Conservation (phyloP, 768 basidiomycete species). For the Auricularia cornea region DNA sequence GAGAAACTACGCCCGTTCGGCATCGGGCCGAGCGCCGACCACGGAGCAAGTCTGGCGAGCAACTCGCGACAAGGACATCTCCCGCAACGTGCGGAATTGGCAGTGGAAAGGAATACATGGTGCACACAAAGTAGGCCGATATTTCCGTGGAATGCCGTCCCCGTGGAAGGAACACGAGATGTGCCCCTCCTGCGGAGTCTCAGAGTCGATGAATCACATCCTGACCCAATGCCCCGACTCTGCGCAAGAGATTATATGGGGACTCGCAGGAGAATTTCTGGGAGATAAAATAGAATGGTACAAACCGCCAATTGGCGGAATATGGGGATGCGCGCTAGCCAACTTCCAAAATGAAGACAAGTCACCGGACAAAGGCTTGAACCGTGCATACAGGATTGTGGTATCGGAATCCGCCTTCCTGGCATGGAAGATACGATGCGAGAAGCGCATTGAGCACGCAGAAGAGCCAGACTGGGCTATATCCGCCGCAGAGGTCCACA, state of each 20-base stretch:
- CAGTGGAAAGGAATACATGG: constrained; percentile 15
- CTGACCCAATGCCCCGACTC: constrained; percentile 12
- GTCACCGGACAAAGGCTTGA: not conserved
- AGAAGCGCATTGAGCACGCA: not conserved
- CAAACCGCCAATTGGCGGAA: not conserved
- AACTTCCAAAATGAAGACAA: not conserved
- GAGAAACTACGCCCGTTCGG: not conserved
- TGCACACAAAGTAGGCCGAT: constrained; percentile 12
- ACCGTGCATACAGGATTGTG: not conserved
- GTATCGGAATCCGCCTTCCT: not conserved
- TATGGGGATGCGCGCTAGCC: not conserved
- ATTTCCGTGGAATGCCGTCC: constrained; percentile 4
- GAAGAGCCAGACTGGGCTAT: not conserved
- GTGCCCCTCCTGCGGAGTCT: constrained; percentile 10
- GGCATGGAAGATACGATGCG: not conserved
- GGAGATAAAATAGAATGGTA: not conserved
- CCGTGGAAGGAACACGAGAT: constrained; percentile 3
- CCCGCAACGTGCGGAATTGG: not conserved
- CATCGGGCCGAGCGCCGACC: not conserved
- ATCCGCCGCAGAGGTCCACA: too few species aligned
- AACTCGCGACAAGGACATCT: not conserved
- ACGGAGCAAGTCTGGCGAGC: not conserved
- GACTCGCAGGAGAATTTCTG: constrained; percentile 7
- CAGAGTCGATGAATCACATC: constrained; percentile 16
- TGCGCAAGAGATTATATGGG: constrained; percentile 12